Evolutionary conservation across 352 stramenopile species (phyloP), one percentile per base, ranked within the genome.

Genomic region (Phytopythium litorale): DNA sequence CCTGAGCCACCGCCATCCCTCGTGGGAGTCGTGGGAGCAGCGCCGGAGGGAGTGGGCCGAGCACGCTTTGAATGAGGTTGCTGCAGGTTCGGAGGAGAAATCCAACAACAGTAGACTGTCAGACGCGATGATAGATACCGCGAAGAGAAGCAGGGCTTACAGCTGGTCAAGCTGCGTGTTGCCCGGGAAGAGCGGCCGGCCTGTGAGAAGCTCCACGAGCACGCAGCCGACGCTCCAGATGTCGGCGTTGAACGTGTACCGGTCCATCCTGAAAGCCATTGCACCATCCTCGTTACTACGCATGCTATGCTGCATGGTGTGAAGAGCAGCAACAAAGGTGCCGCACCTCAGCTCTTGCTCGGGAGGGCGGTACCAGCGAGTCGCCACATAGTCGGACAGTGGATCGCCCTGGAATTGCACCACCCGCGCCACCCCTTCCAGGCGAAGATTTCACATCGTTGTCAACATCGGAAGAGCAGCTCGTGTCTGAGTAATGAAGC

Each of bases 201-300:
- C 85, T 16, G 80, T 90, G 16, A 94, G 67, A 23, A 94, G 66
- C 35, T 94, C 85, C 59, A 88, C 76, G 8, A 92, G 67, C 13
- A 94, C 78, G 49, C 85, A 94, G 3, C 85, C 83, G 3, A 92
- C 77, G 50, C 85, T 89, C 85, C 85, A 94, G 43, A 94, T 82
- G 48, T 94, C 85, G 9, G 85, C 83, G 60, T 90, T 78, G 56
- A 91, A 94, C 19, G 81, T 89, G 69, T 92, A 94, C 25, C 81
- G 81, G 62, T 88, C 83, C 18, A 88, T 71, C 21, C 84, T 93
- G 58, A 7, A 30, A 5, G 7, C 18, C 21, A 12, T 15, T n/a
- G 8, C 49, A 42, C 19, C 43, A 7, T n/a, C 43, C 4, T n/a
- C 6, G 5, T 18, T n/a, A 21, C 6, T 19, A 5, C 1, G 2